A percentile compares a stretch with the other conserved stretches of the same genome.
phyloP scores from a whole-genome alignment of 768 basidiomycete genomes.

The Russula sp. region DNA sequence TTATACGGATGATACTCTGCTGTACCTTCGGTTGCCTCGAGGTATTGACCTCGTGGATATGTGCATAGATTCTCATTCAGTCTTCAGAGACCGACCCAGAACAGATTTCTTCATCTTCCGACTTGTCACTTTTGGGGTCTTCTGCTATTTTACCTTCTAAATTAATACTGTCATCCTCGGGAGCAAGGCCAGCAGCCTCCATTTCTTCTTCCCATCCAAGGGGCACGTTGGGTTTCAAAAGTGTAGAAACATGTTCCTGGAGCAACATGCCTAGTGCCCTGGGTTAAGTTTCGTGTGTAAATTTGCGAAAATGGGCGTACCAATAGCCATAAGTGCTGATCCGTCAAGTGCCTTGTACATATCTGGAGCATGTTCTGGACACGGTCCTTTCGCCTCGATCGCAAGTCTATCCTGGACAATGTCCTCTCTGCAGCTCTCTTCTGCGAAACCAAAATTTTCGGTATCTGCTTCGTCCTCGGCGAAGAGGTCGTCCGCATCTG shows the following conservation, averaged over 20 bases:
- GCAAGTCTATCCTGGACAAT: slow-evolving; percentile 14
- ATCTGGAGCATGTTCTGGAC: slow-evolving; percentile 34
- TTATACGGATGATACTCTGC: neutral
- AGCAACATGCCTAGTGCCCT: slow-evolving; percentile 51
- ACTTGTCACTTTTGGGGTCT: neutral
- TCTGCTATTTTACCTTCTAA: neutral
- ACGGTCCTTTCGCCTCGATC: slow-evolving; percentile 22
- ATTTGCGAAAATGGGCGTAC: slow-evolving; percentile 34
- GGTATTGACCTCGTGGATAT: neutral
- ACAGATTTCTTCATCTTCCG: neutral
- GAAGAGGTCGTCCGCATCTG: slow-evolving; percentile 19
- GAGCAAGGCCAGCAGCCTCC: slow-evolving; percentile 6
- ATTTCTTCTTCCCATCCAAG: slow-evolving; percentile 42
- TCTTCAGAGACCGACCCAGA: neutral
- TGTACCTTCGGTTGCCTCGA: neutral
- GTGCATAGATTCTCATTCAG: neutral
- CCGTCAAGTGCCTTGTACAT: slow-evolving; percentile 78
- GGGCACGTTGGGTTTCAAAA: slow-evolving; percentile 38
- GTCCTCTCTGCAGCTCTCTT: slow-evolving; percentile 21
- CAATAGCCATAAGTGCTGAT: slow-evolving; percentile 64
- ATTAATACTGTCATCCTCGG: neutral
- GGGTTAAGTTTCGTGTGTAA: neutral
- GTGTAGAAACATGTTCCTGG: slow-evolving; percentile 53
- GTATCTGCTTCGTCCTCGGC: slow-evolving; percentile 14
- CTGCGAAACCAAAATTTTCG: slow-evolving; percentile 6